These are phyloP conservation scores for Aureobasidium sp. DNA, from an alignment of 2,329 filamentous ascomycete genomes.

Conservation along the genomic window DNA sequence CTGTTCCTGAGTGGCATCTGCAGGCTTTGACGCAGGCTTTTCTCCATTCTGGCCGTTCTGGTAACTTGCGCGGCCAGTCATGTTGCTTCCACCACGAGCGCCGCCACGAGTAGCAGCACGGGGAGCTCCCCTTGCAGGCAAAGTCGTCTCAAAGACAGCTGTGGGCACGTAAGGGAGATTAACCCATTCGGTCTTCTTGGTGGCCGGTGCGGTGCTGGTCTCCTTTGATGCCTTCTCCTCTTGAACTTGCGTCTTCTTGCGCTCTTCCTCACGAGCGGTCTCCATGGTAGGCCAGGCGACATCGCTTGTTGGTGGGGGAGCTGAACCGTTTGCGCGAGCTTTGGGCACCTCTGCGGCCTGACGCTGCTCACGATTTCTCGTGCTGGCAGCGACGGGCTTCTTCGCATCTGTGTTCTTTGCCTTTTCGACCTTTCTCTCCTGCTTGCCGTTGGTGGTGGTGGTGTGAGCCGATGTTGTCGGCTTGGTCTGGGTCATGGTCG, in stretches of 20 bases:
- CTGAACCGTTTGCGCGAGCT: constrained; percentile 3
- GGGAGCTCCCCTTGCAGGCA: constrained; percentile 39
- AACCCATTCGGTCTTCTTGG: constrained; percentile 78
- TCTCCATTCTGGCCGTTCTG: constrained; percentile 13
- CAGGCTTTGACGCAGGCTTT: not conserved
- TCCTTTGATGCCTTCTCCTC: constrained; percentile 56
- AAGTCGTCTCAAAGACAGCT: constrained; percentile 76
- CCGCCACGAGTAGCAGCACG: constrained; percentile 41
- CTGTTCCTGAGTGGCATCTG: not conserved
- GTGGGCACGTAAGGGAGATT: constrained; percentile 72
- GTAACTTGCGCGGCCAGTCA: constrained; percentile 34
- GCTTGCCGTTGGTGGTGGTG: constrained; percentile 19
- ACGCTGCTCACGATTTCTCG: constrained; percentile 8
- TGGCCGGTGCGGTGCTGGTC: constrained; percentile 42
- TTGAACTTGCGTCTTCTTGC: constrained; percentile 62
- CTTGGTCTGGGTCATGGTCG: constrained; percentile 50
- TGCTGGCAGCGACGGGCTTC: constrained; percentile 16
- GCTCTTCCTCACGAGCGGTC: constrained; percentile 64
- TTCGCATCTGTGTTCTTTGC: constrained; percentile 14
- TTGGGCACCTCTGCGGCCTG: not conserved
- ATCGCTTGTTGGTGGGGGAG: constrained; percentile 61
- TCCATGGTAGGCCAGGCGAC: constrained; percentile 87
- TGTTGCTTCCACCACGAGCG: constrained; percentile 46
- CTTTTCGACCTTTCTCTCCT: constrained; percentile 21
- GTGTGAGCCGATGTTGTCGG: constrained; percentile 24